A percentile compares a stretch with the other conserved stretches of the same genome.
phyloP scores from a whole-genome alignment of 305 asterid species.

The Solanum chacoense region DNA sequence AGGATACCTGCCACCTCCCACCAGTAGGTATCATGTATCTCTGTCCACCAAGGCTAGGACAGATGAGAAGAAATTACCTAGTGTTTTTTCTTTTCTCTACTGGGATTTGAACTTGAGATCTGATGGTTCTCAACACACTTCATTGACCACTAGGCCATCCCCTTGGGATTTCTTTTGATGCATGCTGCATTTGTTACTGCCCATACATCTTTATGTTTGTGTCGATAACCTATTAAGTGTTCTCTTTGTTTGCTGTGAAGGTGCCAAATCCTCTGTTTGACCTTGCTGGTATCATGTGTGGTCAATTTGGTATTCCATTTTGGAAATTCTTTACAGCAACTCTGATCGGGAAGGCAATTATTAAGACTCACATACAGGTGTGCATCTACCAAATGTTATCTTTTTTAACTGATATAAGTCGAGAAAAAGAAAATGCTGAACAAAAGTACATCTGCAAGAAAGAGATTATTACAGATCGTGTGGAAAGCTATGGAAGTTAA shows the following conservation, averaged over 20 bases:
- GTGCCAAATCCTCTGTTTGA: constrained; percentile 35
- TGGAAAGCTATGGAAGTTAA: background rate
- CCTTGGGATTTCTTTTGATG: background rate
- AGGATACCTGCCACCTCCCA: background rate
- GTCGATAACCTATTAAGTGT: background rate
- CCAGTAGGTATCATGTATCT: background rate
- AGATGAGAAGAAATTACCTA: background rate
- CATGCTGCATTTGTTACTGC: background rate
- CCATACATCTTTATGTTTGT: background rate
- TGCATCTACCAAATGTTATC: background rate
- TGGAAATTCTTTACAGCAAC: constrained; percentile 28
- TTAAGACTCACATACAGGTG: constrained; percentile 30
- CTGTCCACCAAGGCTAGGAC: background rate
- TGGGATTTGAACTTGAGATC: background rate
- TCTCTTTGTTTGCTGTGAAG: constrained; percentile 2
- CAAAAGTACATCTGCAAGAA: background rate
- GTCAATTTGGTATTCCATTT: constrained; percentile 26
- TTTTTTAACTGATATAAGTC: background rate
- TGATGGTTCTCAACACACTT: background rate
- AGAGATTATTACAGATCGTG: background rate
- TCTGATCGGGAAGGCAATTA: constrained; percentile 24
- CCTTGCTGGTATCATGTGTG: constrained; percentile 30
- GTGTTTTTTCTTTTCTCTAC: background rate
- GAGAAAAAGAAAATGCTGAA: background rate
- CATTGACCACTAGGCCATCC: background rate